These are phyloP conservation scores for Globisporangium yorkense DNA, from an alignment of 352 stramenopile genomes.

Conservation along the genomic window DNA sequence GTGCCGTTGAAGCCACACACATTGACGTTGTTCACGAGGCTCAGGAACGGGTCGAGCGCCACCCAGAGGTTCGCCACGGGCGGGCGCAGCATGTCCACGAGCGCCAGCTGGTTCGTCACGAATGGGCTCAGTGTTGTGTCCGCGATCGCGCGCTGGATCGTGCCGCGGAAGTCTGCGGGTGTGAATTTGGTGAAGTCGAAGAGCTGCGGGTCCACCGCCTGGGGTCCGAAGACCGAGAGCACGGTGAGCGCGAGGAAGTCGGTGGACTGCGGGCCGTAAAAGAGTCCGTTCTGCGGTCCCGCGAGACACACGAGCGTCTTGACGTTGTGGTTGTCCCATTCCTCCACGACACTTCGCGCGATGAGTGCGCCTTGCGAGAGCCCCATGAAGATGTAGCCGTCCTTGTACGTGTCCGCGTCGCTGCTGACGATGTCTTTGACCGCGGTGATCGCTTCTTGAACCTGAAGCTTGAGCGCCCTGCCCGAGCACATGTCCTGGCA, in stretches of 20 bases:
- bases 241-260: constrained; percentile 13
- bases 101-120: constrained; percentile 12
- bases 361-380: constrained; percentile 24
- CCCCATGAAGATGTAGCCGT: constrained; percentile 28
- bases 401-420: constrained; percentile 7
- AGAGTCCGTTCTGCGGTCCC: constrained; percentile 23
- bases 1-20: background rate
- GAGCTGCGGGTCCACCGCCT: constrained; percentile 5
- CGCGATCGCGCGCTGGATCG: constrained; percentile 18
- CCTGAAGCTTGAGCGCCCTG: constrained; percentile 13
- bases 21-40: constrained; percentile 13
- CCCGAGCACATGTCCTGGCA: constrained; percentile 18
- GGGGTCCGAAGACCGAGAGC: constrained; percentile 14
- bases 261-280: constrained; percentile 22
- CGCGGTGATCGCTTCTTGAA: constrained; percentile 19
- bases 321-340: constrained; percentile 26
- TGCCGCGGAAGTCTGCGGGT: constrained; percentile 11
- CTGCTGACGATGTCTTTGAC: constrained; percentile 11
- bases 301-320: constrained; percentile 21
- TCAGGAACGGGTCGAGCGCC: constrained; percentile 10
- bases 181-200: constrained; percentile 21
- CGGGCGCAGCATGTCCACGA: constrained; percentile 16
- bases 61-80: constrained; percentile 1
- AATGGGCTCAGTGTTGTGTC: constrained; percentile 7
- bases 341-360: constrained; percentile 21